Evolutionary conservation across 2,329 filamentous ascomycete genomes (phyloP), one percentile per base, ranked within the genome.

Genomic region (Mycosphaerelloides madeirae): DNA sequence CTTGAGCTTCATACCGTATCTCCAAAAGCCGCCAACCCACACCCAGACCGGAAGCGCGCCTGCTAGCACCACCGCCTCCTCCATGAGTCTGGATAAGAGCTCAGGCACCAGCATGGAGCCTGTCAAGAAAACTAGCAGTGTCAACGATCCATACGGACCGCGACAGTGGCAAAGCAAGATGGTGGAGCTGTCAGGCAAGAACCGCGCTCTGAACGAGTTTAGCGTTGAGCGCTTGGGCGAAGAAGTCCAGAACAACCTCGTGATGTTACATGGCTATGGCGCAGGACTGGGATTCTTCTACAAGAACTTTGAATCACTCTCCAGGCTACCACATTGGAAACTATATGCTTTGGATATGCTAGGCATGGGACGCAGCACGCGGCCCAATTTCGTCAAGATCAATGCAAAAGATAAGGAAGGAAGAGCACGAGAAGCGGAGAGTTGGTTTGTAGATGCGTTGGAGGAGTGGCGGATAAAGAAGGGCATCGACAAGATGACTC

Each of bases 201-300:
- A 95, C 63, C 81, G 93, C 38, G 85, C 83, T 2, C 67, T 98
- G 50, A 97, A 98, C 62, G 93, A 98, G 63, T 93, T 96, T 65
- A 89, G 86, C 1, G 80, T 98, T 2, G 87, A 95, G 69, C 78
- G 90, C 38, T 70, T 88, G 1, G 87, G 82, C 29, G 90, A 96
- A 62, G 68, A 83, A 3, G 79, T 81, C 0, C 84, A 94, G 36
- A 84, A 97, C 61, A 93, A 87, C 33, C 74, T 98, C 13, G 91
- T 98, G 34, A 95, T 98, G 80, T 73, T 98, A 3, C 93, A 98
- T 64, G 93, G 93, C 49, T 98, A 98, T 66, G 93, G 93, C 36
- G 93, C 93, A 2, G 93, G 93, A 0, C 76, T 98, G 1, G 93
- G 91, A 16, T 97, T 98, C 69, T 98, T 95, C 75, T 98, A 96